These are phyloP conservation scores for Elsinoe australis DNA, from an alignment of 2,329 filamentous ascomycete genomes.

Conservation along the genomic window DNA sequence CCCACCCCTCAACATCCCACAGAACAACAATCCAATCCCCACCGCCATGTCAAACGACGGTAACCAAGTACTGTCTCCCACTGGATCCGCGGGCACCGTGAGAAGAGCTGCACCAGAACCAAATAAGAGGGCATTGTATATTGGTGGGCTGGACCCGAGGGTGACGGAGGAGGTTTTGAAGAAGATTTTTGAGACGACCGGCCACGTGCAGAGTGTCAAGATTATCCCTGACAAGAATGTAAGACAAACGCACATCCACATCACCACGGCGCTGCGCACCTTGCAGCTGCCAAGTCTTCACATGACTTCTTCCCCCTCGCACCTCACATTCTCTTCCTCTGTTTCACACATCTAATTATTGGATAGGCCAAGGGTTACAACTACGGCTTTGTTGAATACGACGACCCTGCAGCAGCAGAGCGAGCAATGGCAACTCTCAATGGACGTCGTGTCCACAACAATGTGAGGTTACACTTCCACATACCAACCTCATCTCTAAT, in stretches of 20 bases:
- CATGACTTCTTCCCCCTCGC: constrained; percentile 10
- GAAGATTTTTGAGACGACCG: constrained; percentile 97
- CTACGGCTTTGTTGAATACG: constrained; percentile 98
- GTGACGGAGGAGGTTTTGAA: constrained; percentile 94
- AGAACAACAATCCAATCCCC: constrained; percentile 92
- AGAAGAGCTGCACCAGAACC: constrained; percentile 92
- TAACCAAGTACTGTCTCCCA: constrained; percentile 67
- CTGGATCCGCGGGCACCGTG: constrained; percentile 69
- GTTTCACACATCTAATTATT: constrained; percentile 1
- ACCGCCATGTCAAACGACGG: constrained; percentile 66
- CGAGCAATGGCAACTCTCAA: constrained; percentile 96
- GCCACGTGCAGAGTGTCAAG: constrained; percentile 97
- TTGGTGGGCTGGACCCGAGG: constrained; percentile 87
- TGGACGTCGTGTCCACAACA: constrained; percentile 88
- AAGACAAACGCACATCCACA: constrained; percentile 40
- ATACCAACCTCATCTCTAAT: constrained; percentile 24
- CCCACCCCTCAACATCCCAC: constrained; percentile 76
- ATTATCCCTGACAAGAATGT: constrained; percentile 99
- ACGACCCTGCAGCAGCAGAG: constrained; percentile 92
- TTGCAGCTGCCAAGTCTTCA: constrained; percentile 21
- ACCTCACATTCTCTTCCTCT: not conserved
- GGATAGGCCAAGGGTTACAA: constrained; percentile 88
- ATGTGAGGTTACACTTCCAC: constrained; percentile 51
- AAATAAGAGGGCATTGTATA: constrained; percentile 95
- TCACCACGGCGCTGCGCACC: not conserved